Evolutionary conservation across 306 rosid species (phyloP).

Genomic region (Acmispon strigosus): DNA sequence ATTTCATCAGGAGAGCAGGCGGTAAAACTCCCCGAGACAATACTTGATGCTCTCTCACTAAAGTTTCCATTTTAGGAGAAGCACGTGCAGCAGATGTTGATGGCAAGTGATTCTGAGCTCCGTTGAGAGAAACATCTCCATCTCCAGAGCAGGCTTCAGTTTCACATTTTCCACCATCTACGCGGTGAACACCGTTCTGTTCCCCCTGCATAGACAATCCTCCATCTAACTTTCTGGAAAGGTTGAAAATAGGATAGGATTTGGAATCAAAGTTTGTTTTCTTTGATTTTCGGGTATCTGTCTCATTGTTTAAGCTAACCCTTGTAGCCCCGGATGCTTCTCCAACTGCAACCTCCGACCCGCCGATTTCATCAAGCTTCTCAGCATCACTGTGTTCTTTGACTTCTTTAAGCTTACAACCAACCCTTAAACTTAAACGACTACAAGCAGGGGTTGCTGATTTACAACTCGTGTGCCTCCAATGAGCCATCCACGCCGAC

Average conservation of each 20-base stretch:
- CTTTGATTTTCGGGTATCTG: slow-evolving; percentile 21
- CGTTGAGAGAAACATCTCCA: slow-evolving; percentile 18
- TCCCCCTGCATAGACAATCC: slow-evolving; percentile 23
- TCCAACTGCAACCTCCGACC: slow-evolving; percentile 21
- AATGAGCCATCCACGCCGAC: slow-evolving; percentile 72
- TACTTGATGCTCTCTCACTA: slow-evolving; percentile 18
- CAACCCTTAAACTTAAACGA: slow-evolving; percentile 16
- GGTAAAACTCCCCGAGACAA: slow-evolving; percentile 22
- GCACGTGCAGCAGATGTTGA: slow-evolving; percentile 21
- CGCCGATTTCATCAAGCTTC: slow-evolving; percentile 23
- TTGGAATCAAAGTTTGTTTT: slow-evolving; percentile 32
- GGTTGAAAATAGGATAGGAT: slow-evolving; percentile 43
- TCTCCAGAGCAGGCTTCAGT: slow-evolving; percentile 25
- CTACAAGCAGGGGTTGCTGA: slow-evolving; percentile 28
- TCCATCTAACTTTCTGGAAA: slow-evolving; percentile 36
- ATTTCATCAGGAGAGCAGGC: slow-evolving; percentile 22
- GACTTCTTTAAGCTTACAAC: slow-evolving; percentile 26
- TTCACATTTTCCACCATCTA: slow-evolving; percentile 28
- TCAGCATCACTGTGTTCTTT: slow-evolving; percentile 28
- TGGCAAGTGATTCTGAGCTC: slow-evolving; percentile 23
- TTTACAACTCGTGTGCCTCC: slow-evolving; percentile 42
- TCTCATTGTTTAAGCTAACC: slow-evolving; percentile 21
- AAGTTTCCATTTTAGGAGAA: slow-evolving; percentile 28
- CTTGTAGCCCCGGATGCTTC: slow-evolving; percentile 32
- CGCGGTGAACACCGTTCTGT: slow-evolving; percentile 12